phyloP scores from a whole-genome alignment of 1,284 basidiomycete genomes.

The Apiotrichum gracile region DNA sequence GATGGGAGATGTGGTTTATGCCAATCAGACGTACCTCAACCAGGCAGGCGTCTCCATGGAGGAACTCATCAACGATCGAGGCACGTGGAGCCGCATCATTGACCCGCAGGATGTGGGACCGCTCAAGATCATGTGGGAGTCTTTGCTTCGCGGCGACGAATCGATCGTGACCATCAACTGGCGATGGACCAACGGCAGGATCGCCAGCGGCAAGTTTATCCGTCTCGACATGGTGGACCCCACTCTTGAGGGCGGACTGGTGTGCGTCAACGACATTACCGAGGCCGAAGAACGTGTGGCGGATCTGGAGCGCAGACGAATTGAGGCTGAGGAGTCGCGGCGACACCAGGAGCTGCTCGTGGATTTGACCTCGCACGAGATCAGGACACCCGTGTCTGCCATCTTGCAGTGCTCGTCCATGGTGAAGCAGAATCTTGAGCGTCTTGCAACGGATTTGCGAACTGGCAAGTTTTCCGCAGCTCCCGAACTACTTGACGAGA shows the following conservation, averaged over 20 bases:
- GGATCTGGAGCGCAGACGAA: conserved; percentile 34
- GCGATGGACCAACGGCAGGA: conserved; percentile 34
- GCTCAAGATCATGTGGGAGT: conserved; percentile 4
- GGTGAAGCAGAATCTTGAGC: conserved; percentile 27
- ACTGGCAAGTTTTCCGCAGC: conserved; percentile 4
- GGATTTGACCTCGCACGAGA: conserved; percentile 34
- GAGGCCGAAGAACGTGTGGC: conserved; percentile 35
- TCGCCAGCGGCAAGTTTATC: conserved; percentile 30
- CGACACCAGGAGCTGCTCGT: conserved; percentile 30
- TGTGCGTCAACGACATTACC: conserved; percentile 37
- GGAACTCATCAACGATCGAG: background rate
- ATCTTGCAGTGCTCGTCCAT: conserved; percentile 30
- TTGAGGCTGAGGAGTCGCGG: conserved; percentile 36
- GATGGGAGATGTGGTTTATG: conserved; percentile 26
- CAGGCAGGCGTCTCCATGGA: conserved; percentile 7
- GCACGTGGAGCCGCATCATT: background rate
- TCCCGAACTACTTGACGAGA: conserved; percentile 23
- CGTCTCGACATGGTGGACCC: conserved; percentile 30
- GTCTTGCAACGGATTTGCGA: conserved; percentile 15
- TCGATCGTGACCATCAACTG: conserved; percentile 14
- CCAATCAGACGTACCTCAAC: conserved; percentile 32
- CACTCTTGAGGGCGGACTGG: conserved; percentile 29
- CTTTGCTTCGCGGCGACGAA: background rate
- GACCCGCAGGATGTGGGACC: background rate
- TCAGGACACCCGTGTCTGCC: conserved; percentile 26